Base-by-base conservation (phyloP, 177 flowering plant species). In the Vitis hybrid region DNA sequence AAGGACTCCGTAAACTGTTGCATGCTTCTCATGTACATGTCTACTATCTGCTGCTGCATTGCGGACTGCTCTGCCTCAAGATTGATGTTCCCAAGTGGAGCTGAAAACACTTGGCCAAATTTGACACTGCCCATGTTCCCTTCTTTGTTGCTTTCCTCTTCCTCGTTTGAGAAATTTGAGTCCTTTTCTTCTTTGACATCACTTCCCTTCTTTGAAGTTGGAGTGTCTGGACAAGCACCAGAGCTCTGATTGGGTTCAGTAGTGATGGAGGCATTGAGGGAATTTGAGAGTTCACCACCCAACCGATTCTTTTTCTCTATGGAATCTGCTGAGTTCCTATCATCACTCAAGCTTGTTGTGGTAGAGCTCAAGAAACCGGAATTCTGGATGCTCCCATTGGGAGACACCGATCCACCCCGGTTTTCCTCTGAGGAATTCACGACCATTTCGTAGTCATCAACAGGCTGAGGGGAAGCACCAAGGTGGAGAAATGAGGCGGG, bases 11-110 rank as follows among this genome's bases (percentile, higher is more conserved):
- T 90, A 63, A 93, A 91, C 67, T 93, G 95, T 15, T 91, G 97
- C 98, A 91, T 91, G 73, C 98, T 93, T 55, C 85, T 89, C 95
- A 91, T 91, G 76, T 93, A 93, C 95, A 93, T 88, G 66, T 90
- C 97, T 8, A 91, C 95, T 69, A 93, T 93, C 62, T 93, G 90
- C 75, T 90, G 87, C 80, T 93, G 98, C 93, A 93, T 88, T 58
- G 86, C 92, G 1, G 85, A 73, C 64, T 90, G 87, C 79, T 90
- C 95, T 5, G 85, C 85, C 60, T 85, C 92, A n/a, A 82, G 53
- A 60, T 80, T 83, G 51, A 86, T 73, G 58, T 80, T 79, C 33
- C 80, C 87, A 6, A 87, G 68, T 15, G 88, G 87, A 39, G 83
- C 77, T 22, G 79, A 57, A 73, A 86, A 85, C 18, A 79, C 89